These are phyloP conservation scores for Parmelia sp. DNA, from an alignment of 495 filamentous ascomycete species.

Conservation along the genomic window DNA sequence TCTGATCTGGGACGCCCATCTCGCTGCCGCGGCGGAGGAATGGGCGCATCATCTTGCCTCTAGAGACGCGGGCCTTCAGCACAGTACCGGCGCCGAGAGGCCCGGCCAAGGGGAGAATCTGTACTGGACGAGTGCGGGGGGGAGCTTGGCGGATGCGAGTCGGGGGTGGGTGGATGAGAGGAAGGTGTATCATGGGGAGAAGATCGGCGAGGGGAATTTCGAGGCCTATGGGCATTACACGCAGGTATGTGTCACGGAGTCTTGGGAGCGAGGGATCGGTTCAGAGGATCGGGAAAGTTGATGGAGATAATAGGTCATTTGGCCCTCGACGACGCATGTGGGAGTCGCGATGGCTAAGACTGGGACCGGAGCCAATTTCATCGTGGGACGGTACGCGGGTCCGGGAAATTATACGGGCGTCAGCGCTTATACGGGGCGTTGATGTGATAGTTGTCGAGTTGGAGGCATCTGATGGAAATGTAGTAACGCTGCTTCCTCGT, in stretches of 20 bases:
- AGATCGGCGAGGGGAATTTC: constrained; percentile 35
- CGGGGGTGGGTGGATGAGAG: constrained; percentile 33
- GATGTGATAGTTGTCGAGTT: neutral
- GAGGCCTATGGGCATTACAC: constrained; percentile 36
- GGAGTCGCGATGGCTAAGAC: constrained; percentile 35
- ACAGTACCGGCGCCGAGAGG: constrained; percentile 30
- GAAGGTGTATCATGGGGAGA: constrained; percentile 35
- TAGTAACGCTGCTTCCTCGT: too few species aligned
- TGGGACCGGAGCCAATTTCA: constrained; percentile 30
- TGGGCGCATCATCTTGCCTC: constrained; percentile 33
- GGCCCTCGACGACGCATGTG: constrained; percentile 34
- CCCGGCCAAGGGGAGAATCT: constrained; percentile 39
- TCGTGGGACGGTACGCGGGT: constrained; percentile 37
- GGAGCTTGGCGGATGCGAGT: constrained; percentile 18
- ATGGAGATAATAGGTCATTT: constrained; percentile 23
- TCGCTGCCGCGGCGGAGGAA: constrained; percentile 30
- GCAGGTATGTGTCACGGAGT: constrained; percentile 32
- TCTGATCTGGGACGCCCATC: constrained; percentile 33
- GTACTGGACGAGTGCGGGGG: constrained; percentile 26
- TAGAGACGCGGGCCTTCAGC: constrained; percentile 29
- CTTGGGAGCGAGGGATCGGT: neutral
- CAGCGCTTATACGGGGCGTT: constrained; percentile 24
- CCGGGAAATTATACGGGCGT: constrained; percentile 33
- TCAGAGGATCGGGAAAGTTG: neutral
- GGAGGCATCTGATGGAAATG: too few species aligned